Percentiles rank a stretch among this genome's conserved stretches.
Evolutionary conservation across 1,284 basidiomycete species (phyloP).

Genomic region (Phylloboletellus chloephorus): DNA sequence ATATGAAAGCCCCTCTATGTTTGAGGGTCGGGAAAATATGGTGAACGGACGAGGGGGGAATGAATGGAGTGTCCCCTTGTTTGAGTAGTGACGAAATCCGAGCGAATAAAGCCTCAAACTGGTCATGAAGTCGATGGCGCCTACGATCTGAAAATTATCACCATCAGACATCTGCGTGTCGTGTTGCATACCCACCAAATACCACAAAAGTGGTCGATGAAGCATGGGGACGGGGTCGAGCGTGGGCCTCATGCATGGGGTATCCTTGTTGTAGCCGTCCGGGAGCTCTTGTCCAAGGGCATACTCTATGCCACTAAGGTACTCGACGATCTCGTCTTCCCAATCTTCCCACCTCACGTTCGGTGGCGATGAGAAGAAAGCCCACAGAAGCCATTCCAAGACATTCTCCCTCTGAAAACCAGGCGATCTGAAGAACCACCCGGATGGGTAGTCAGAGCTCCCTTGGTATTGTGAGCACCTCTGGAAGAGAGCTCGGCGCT

Average conservation of each 20-base stretch:
- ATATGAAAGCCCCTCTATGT: conserved; percentile 43
- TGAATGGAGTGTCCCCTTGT: conserved; percentile 33
- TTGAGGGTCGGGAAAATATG: conserved; percentile 40
- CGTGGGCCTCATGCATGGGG: conserved; percentile 47
- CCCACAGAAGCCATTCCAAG: conserved; percentile 62
- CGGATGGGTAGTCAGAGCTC: conserved; percentile 36
- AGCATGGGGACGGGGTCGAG: conserved; percentile 49
- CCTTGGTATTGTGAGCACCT: conserved; percentile 37
- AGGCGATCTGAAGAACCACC: conserved; percentile 48
- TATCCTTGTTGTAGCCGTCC: conserved; percentile 33
- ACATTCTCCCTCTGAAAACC: conserved; percentile 45
- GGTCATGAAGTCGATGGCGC: conserved; percentile 43
- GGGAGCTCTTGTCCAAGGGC: conserved; percentile 37
- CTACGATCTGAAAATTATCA: conserved; percentile 43
- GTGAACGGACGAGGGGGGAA: conserved; percentile 53
- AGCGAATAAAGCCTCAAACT: conserved; percentile 34
- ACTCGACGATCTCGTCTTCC: conserved; percentile 45
- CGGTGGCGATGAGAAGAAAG: conserved; percentile 43
- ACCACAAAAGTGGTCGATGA: conserved; percentile 61
- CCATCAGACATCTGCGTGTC: background rate
- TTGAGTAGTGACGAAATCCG: conserved; percentile 53
- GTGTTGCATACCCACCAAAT: conserved; percentile 39
- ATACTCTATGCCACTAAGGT: conserved; percentile 37
- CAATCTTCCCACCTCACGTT: conserved; percentile 35
- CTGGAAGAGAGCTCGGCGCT: conserved; percentile 47